Percentiles rank a stretch among this genome's conserved stretches.
These are phyloP conservation scores for Pythium oligandrum DNA, from an alignment of 352 stramenopile species.

Conservation along the genomic window DNA sequence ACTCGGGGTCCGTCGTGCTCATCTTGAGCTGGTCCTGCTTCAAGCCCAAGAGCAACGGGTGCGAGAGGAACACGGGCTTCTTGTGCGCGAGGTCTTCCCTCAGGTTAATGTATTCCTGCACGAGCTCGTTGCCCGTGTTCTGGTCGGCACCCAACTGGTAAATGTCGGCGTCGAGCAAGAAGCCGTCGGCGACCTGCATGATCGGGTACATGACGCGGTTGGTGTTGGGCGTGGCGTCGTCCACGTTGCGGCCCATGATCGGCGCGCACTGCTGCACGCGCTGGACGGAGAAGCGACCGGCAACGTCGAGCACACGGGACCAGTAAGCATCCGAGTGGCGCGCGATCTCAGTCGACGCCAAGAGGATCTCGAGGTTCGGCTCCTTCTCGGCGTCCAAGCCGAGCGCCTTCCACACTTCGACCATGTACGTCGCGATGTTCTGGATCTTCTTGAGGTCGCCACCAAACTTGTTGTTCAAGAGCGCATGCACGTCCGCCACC, in stretches of 20 bases:
- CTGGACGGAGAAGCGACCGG: slow-evolving; percentile 83
- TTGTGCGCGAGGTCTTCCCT: slow-evolving; percentile 56
- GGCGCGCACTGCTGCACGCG: slow-evolving; percentile 97
- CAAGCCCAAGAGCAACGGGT: slow-evolving; percentile 97
- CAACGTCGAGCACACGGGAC: slow-evolving; percentile 91
- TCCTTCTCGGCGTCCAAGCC: slow-evolving; percentile 91
- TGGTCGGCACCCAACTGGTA: slow-evolving; percentile 98
- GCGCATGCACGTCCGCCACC: slow-evolving; percentile 98
- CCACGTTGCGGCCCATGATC: slow-evolving; percentile 95
- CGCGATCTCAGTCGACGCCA: slow-evolving; percentile 95
- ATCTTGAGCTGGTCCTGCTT: slow-evolving; percentile 99
- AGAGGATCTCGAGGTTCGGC: slow-evolving; percentile 95
- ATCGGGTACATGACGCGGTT: slow-evolving; percentile 96
- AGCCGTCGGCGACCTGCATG: slow-evolving; percentile 99
- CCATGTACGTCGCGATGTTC: slow-evolving; percentile 93
- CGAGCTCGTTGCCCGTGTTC: slow-evolving; percentile 93
- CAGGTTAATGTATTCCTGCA: slow-evolving; percentile 95
- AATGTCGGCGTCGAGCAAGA: slow-evolving; percentile 98
- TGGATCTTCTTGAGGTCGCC: slow-evolving; percentile 97
- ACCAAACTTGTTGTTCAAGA: slow-evolving; percentile 99
- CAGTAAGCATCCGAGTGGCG: slow-evolving; percentile 88
- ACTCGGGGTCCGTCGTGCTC: slow-evolving; percentile 98
- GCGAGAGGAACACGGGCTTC: slow-evolving; percentile 92
- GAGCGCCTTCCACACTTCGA: slow-evolving; percentile 98
- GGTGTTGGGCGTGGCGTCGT: slow-evolving; percentile 83